Evolutionary conservation across 768 basidiomycete species (phyloP).

Genomic region (Podaxis sp.): DNA sequence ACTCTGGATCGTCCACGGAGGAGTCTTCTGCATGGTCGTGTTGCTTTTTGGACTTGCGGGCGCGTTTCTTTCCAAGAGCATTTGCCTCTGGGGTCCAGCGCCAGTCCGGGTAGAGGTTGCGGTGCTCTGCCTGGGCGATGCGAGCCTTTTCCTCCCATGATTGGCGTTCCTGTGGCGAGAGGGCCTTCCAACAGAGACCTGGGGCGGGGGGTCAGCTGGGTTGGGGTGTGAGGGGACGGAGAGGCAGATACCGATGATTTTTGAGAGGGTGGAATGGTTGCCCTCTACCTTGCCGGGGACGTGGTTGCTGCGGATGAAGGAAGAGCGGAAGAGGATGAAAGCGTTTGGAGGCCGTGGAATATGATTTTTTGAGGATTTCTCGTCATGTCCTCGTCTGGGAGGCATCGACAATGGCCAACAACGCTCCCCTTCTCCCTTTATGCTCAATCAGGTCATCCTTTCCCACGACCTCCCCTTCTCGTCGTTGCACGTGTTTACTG

Average conservation of each 20-base stretch:
- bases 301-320: constrained; percentile 72
- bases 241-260: constrained; percentile 64
- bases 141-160: constrained; percentile 77
- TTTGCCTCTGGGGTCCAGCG: constrained; percentile 68
- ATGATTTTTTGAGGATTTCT: constrained; percentile 31
- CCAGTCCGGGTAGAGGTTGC: constrained; percentile 78
- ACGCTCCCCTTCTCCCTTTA: background rate
- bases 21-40: constrained; percentile 24
- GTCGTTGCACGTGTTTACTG: constrained; percentile 7
- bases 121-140: constrained; percentile 71
- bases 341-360: constrained; percentile 86
- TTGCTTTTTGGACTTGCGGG: constrained; percentile 21
- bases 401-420: constrained; percentile 12
- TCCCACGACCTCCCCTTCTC: background rate
- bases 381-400: constrained; percentile 8
- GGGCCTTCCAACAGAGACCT: constrained; percentile 77
- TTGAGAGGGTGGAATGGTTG: constrained; percentile 76
- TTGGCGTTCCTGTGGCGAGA: constrained; percentile 64
- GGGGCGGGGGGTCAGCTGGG: background rate
- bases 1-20: constrained; percentile 19
- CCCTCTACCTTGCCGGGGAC: constrained; percentile 78
- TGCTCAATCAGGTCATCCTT: constrained; percentile 15
- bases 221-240: constrained; percentile 3
- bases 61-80: constrained; percentile 39
- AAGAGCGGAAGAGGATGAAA: constrained; percentile 82